Percentiles rank a stretch among this genome's conserved stretches.
Evolutionary conservation across 352 stramenopile species (phyloP).

Genomic region (Lagenidium giganteum): DNA sequence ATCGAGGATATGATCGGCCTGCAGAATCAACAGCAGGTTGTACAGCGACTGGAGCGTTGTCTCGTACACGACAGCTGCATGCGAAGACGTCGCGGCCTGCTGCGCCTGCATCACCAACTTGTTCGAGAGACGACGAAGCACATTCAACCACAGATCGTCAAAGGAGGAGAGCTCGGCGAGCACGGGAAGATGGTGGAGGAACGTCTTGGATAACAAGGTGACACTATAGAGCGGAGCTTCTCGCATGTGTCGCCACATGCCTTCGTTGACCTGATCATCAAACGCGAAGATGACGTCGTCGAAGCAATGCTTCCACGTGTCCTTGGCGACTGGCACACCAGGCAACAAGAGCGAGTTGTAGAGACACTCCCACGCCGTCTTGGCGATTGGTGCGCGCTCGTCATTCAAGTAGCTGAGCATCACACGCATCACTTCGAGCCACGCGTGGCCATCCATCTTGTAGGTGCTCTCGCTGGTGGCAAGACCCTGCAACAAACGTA

Average conservation of each 20-base stretch:
- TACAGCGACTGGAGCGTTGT: slow-evolving; percentile 84
- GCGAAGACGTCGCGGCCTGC: slow-evolving; percentile 22
- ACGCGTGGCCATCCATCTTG: slow-evolving; percentile 65
- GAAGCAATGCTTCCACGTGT: slow-evolving; percentile 82
- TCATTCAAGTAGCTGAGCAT: slow-evolving; percentile 84
- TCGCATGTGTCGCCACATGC: slow-evolving; percentile 40
- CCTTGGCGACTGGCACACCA: slow-evolving; percentile 56
- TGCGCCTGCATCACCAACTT: slow-evolving; percentile 40
- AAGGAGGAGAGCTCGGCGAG: slow-evolving; percentile 67
- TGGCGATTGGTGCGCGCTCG: slow-evolving; percentile 66
- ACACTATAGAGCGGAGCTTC: slow-evolving; percentile 78
- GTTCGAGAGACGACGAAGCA: slow-evolving; percentile 63
- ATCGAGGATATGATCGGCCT: slow-evolving; percentile 73
- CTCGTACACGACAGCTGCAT: slow-evolving; percentile 70
- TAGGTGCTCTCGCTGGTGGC: slow-evolving; percentile 70
- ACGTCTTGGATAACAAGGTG: slow-evolving; percentile 83
- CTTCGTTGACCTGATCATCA: slow-evolving; percentile 73
- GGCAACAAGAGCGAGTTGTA: slow-evolving; percentile 77
- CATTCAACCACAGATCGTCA: slow-evolving; percentile 66
- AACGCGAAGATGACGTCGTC: slow-evolving; percentile 86
- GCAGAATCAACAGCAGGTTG: slow-evolving; percentile 80
- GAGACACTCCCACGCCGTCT: slow-evolving; percentile 81
- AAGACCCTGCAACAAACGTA: slow-evolving; percentile 69
- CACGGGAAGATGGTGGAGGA: slow-evolving; percentile 77
- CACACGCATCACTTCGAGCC: slow-evolving; percentile 83